phyloP scores from a whole-genome alignment of 2,329 filamentous ascomycete genomes.

The Exophiala sp. region DNA sequence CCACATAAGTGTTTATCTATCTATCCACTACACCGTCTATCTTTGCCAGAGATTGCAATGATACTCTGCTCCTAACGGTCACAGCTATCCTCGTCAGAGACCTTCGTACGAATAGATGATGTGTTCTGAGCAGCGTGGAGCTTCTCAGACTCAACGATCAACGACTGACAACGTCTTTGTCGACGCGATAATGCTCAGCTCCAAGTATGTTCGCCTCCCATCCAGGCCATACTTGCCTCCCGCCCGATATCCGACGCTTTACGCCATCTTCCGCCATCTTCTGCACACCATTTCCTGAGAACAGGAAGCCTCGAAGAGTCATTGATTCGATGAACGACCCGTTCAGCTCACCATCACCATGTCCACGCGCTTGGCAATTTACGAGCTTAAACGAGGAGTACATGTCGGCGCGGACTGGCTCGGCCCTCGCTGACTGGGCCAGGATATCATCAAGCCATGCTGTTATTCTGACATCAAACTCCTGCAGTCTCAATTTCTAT shows the following conservation, averaged over 20 bases:
- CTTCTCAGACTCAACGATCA: too few relatives aligned
- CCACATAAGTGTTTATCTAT: too few relatives aligned
- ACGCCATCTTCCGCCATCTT: neutral
- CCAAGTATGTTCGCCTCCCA: too few relatives aligned
- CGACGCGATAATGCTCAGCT: too few relatives aligned
- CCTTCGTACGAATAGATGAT: too few relatives aligned
- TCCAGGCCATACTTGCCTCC: neutral
- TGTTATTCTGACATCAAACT: neutral
- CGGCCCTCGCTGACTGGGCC: slow-evolving; percentile 13
- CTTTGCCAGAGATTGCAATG: too few relatives aligned
- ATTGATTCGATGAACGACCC: neutral
- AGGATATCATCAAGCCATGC: slow-evolving; percentile 2
- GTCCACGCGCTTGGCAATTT: neutral
- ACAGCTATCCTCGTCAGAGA: too few relatives aligned
- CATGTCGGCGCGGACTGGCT: slow-evolving; percentile 13
- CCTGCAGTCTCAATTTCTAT: too few relatives aligned
- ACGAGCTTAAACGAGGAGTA: slow-evolving; percentile 2
- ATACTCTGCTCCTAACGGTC: too few relatives aligned
- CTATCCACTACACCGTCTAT: too few relatives aligned
- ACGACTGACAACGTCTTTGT: too few relatives aligned
- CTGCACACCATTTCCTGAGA: slow-evolving; percentile 4
- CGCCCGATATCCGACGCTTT: neutral
- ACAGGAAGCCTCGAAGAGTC: neutral
- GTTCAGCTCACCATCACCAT: neutral
- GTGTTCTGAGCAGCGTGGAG: too few relatives aligned